Evolutionary conservation across 129 eudicot genomes (phyloP).

Genomic region (Sambucus nigra): DNA sequence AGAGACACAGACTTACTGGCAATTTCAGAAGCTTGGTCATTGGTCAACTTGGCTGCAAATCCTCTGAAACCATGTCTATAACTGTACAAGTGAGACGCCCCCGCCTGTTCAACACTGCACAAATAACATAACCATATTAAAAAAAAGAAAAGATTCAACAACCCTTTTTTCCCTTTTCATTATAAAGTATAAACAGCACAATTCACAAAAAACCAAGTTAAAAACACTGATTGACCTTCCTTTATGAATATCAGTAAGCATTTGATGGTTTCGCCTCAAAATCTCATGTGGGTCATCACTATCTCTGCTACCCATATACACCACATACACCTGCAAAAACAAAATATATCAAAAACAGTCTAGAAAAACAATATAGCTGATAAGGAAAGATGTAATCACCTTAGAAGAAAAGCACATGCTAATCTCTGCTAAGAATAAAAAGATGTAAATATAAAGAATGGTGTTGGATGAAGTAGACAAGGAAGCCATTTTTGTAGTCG

Average conservation of each 20-base stretch:
- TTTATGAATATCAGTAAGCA: constrained; percentile 54
- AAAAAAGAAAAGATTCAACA: background rate
- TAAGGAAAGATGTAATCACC: constrained; percentile 18
- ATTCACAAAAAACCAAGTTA: background rate
- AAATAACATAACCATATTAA: background rate
- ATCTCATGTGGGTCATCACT: constrained; percentile 56
- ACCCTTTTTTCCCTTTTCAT: too few relatives aligned
- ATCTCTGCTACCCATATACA: constrained; percentile 63
- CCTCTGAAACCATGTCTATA: constrained; percentile 82
- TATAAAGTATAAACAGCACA: constrained; percentile 3
- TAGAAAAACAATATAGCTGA: background rate
- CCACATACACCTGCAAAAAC: constrained; percentile 60
- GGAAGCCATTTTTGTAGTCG: constrained; percentile 30
- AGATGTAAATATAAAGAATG: constrained; percentile 23
- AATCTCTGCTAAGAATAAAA: constrained; percentile 23
- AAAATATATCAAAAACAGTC: background rate
- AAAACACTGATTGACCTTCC: constrained; percentile 36
- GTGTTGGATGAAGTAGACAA: constrained; percentile 6
- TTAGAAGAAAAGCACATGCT: constrained; percentile 32
- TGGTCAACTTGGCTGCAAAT: constrained; percentile 78
- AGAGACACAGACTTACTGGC: constrained; percentile 32
- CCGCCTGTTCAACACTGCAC: constrained; percentile 56
- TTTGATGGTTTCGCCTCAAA: constrained; percentile 48
- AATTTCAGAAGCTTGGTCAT: constrained; percentile 65
- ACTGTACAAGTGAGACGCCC: constrained; percentile 71